Percentiles rank a stretch among this genome's conserved stretches.
Evolutionary conservation across 441 rosid genomes (phyloP).

Genomic region (Erysimum cheiri): DNA sequence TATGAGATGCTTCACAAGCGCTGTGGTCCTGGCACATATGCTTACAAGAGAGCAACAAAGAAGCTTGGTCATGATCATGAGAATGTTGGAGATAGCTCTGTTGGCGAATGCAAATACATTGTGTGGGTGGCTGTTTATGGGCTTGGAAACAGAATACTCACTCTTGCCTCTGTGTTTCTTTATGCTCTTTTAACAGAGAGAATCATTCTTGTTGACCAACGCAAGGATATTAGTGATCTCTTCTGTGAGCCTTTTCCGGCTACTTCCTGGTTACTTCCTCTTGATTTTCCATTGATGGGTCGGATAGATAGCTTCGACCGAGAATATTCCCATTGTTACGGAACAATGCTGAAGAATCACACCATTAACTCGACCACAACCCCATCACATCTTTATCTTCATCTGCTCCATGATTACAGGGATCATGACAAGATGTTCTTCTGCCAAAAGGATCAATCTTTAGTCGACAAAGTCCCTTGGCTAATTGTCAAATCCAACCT

Average conservation of each 20-base stretch:
- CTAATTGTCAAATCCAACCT: constrained; percentile 66
- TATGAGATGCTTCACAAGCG: constrained; percentile 71
- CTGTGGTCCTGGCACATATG: constrained; percentile 64
- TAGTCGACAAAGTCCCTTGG: constrained; percentile 65
- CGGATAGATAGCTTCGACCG: constrained; percentile 46
- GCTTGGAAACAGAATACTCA: constrained; percentile 72
- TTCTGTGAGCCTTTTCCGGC: constrained; percentile 81
- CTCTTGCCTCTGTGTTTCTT: constrained; percentile 64
- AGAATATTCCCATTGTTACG: constrained; percentile 49
- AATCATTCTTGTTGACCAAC: constrained; percentile 63
- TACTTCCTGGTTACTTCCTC: constrained; percentile 60
- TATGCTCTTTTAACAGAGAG: constrained; percentile 72
- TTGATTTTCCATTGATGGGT: constrained; percentile 52
- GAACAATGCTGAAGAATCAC: constrained; percentile 60
- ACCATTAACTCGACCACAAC: constrained; percentile 35
- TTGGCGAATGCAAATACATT: constrained; percentile 61
- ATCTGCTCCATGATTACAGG: constrained; percentile 63
- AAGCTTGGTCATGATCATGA: constrained; percentile 46
- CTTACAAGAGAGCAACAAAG: constrained; percentile 56
- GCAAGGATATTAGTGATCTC: constrained; percentile 59
- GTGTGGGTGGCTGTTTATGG: constrained; percentile 71
- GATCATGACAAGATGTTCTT: constrained; percentile 61
- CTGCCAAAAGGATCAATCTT: constrained; percentile 56
- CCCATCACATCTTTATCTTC: constrained; percentile 54
- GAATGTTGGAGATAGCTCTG: background rate